Base-by-base conservation (phyloP, 2,329 filamentous ascomycete genomes). In the Ceratocystis huliohia region DNA sequence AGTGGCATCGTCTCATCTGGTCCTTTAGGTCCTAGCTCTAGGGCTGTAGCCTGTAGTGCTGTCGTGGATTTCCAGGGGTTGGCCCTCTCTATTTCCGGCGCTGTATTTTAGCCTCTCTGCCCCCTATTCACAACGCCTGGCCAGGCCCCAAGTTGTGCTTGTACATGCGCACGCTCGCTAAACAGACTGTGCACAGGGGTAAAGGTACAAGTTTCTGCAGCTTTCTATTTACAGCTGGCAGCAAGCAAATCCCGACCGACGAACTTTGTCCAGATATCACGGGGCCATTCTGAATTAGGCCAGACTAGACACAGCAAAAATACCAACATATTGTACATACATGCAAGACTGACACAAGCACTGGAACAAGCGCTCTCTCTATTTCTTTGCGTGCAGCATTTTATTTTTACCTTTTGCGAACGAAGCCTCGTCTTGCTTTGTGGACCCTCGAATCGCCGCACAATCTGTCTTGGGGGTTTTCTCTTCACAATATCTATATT, bases 171-270 rank as follows among this genome's bases (percentile, higher is more conserved):
- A 53, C 20, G 48, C 48, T 53, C 48, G 56, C 28, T 20, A 59
- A 33, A 59, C 13, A 30, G 7, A 37, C 28, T 37, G 56, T 25
- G 56, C 28, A 28, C 56, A 59, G 28, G 56, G 56, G 56, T 59
- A 59, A 15, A 17, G 56, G 28, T 59, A 59, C 56, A 59, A 59
- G 30, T 30, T 59, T 53, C 48, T 3, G 48, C 20, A 8, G 46
- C 20, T 8, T 53, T 53, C 48, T 53, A 53, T 53, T 53, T 53
- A 53, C 48, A 53, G 48, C 48, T 53, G 48, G 20, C 48, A 53
- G 17, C 56, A 59, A 59, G 33, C 56, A 33, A 37, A 28, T 41
- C 37, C 37, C 37, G 37, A 3, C 37, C 37, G 37, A 41, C 10
- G 37, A 41, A 41, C 37, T 41, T 41, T 41, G 37, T 41, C 37